Evolutionary conservation across 1,139 yeast genomes (phyloP).

Genomic region (Lodderomyces oxycetoniae): DNA sequence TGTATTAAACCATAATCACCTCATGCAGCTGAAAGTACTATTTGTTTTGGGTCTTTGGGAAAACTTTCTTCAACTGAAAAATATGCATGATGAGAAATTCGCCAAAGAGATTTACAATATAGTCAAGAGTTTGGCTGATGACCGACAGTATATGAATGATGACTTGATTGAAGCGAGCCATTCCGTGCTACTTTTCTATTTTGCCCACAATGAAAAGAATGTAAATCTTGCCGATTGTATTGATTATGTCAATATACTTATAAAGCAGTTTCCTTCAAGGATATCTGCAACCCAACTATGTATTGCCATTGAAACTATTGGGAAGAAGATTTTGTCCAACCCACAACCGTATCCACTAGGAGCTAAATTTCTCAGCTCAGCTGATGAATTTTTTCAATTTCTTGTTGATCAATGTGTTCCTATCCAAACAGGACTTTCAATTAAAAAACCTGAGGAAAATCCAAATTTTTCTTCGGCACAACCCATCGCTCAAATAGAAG

Average conservation of each 20-base stretch:
- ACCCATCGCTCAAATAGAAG: constrained; percentile 35
- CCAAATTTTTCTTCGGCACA: constrained; percentile 33
- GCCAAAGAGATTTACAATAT: constrained; percentile 38
- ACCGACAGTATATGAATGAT: constrained; percentile 23
- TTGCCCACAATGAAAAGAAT: constrained; percentile 22
- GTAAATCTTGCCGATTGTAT: constrained; percentile 28
- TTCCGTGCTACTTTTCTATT: constrained; percentile 55
- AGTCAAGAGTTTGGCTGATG: constrained; percentile 38
- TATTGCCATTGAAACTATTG: constrained; percentile 55
- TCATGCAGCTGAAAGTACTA: constrained; percentile 47
- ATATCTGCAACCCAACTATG: constrained; percentile 55
- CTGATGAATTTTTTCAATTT: constrained; percentile 38
- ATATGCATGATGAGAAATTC: constrained; percentile 19
- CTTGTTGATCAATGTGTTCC: constrained; percentile 36
- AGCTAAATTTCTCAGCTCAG: constrained; percentile 20
- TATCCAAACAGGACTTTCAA: constrained; percentile 27
- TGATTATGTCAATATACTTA: constrained; percentile 29
- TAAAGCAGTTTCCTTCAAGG: constrained; percentile 51
- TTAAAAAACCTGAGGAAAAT: constrained; percentile 17
- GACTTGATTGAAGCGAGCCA: constrained; percentile 62
- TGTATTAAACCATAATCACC: constrained; percentile 27
- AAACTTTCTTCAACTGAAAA: constrained; percentile 39
- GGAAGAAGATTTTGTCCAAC: constrained; percentile 46
- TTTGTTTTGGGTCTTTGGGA: constrained; percentile 61
- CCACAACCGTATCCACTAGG: constrained; percentile 26